Base-by-base conservation (phyloP, 2,329 filamentous ascomycete genomes). In the Orbilia oligospora region DNA sequence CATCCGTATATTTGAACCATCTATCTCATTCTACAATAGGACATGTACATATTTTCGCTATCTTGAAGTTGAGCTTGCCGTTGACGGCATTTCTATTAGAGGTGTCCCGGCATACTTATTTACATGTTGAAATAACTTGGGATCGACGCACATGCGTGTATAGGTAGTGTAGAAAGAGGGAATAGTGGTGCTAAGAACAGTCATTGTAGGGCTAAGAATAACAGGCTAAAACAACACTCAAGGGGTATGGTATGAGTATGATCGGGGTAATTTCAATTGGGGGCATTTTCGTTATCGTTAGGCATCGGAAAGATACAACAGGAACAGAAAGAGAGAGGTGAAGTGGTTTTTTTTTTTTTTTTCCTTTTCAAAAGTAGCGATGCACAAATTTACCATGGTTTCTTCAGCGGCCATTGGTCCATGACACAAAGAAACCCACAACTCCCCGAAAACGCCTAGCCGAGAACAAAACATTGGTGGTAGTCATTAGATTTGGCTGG, bases 391-490 rank as follows among this genome's bases (percentile, higher is more conserved):
- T 53, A 49, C 22, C 64, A 48, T 41, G 24, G 46, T 48, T 24
- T 48, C 33, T 24, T 30, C 27, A 14, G 10, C 1, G 5, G 22
- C 16, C n/a, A n/a, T 2, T 24, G 1, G 5, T 5, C 51, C 16
- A 33, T 24, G 27, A 55, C 24, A 33, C 6, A 55, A 55, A 33
- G 4, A 33, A 67, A 27, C 22, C 18, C 36, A 27, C n/a, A 27
- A 61, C 20, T 38, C 30, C 55, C 56, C 56, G n/a, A 44, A 44
- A 72, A 72, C 58, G 58, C 69, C 58, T 30, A 27, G n/a, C 20
- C 30, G 22, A 55, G 27, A 44, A 27, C 18, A 58, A 22, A 61
- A 61, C 27, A 30, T 41, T 18, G 44, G 24, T 4, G 27, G 44
- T 12, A 27, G 27, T 44, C 56, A 44, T n/a, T 41, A 22, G 6